A percentile compares a stretch with the other conserved stretches of the same genome.
Conservation (phyloP, 768 basidiomycete genomes). For the Boletus rubropictus region DNA sequence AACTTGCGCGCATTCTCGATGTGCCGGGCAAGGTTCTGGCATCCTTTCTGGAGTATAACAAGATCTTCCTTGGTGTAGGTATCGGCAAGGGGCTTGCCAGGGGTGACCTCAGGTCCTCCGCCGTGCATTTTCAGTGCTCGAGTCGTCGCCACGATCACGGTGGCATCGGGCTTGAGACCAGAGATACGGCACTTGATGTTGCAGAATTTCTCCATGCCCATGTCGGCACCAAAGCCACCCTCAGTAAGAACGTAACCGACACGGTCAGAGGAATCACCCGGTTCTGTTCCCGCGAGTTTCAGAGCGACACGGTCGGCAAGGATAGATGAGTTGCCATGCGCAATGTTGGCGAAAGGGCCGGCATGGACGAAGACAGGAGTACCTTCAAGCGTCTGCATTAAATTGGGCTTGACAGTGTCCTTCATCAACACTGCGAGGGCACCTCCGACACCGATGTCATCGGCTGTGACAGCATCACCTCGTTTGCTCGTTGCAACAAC, state of each 20-base stretch:
- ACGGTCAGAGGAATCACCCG: constrained; percentile 75
- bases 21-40: constrained; percentile 88
- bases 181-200: constrained; percentile 98
- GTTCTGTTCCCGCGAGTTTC: constrained; percentile 93
- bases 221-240: constrained; percentile 97
- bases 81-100: constrained; percentile 88
- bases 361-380: constrained; percentile 99
- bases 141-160: constrained; percentile 94
- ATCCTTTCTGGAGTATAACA: constrained; percentile 82
- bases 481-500: constrained; percentile 91
- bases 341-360: constrained; percentile 98
- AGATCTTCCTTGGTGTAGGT: constrained; percentile 94
- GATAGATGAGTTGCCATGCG: constrained; percentile 97
- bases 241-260: constrained; percentile 96
- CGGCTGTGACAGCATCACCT: constrained; percentile 90
- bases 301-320: constrained; percentile 95
- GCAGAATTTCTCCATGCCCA: constrained; percentile 99
- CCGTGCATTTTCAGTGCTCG: constrained; percentile 99
- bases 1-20: constrained; percentile 95
- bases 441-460: constrained; percentile 92
- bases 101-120: constrained; percentile 93
- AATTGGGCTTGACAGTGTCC: constrained; percentile 97
- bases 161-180: constrained; percentile 89
- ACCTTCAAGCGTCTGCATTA: constrained; percentile 98
- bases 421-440: constrained; percentile 97